Percentiles rank a stretch among this genome's conserved stretches.
phyloP scores from a whole-genome alignment of 1,284 basidiomycete genomes.

The Puccinia brachypodii region DNA sequence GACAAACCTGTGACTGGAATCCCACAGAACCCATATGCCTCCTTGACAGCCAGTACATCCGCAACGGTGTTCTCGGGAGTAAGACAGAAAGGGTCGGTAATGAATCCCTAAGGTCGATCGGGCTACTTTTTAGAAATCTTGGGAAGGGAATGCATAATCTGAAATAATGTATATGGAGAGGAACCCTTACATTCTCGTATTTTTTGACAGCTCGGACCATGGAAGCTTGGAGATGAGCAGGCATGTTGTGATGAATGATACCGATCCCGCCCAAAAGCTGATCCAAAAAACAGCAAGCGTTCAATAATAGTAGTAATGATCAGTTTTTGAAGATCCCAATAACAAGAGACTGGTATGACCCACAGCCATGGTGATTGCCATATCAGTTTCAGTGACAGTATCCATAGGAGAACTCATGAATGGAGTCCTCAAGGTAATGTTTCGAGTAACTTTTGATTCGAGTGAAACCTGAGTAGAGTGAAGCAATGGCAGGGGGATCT shows the following conservation, averaged over 20 bases:
- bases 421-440: conserved; percentile 89
- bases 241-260: conserved; percentile 98
- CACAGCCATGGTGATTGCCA: conserved; percentile 93
- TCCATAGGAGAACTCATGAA: conserved; percentile 99
- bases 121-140: neutral
- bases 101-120: conserved; percentile 77
- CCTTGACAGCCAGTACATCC: conserved; percentile 92
- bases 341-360: neutral
- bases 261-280: conserved; percentile 93
- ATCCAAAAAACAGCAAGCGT: conserved; percentile 51
- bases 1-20: conserved; percentile 91
- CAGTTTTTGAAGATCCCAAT: neutral
- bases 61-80: conserved; percentile 76
- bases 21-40: conserved; percentile 87
- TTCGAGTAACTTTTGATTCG: conserved; percentile 84
- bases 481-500: neutral
- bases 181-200: conserved; percentile 52
- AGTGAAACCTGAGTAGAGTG: conserved; percentile 67
- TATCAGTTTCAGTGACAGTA: conserved; percentile 94
- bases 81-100: conserved; percentile 86
- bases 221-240: conserved; percentile 80
- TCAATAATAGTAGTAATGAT: conserved; percentile 22
- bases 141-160: neutral
- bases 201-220: conserved; percentile 98
- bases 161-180: neutral